A percentile compares a stretch with the other conserved stretches of the same genome.
These are phyloP conservation scores for Ustilago lituana DNA, from an alignment of 1,284 basidiomycete genomes.

Conservation along the genomic window DNA sequence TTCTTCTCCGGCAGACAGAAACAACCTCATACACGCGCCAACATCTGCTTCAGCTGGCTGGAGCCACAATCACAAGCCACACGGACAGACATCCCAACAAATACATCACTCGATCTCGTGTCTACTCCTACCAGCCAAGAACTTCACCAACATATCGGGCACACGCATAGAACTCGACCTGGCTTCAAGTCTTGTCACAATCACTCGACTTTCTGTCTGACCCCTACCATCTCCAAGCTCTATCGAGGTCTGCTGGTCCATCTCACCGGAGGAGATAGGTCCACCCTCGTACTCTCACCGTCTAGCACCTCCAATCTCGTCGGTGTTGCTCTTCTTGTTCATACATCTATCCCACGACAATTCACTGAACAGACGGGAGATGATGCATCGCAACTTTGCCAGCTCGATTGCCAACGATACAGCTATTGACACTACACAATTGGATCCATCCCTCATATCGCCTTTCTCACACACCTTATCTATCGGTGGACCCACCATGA, in stretches of 20 bases:
- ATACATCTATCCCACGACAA: not conserved
- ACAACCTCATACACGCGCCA: not conserved
- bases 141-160: no score
- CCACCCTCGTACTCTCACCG: not conserved
- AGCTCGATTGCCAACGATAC: slow-evolving; percentile 5
- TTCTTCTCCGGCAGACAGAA: slow-evolving; percentile 22
- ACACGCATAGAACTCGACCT: slow-evolving; percentile 1
- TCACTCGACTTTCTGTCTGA: not conserved
- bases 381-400: slow-evolving; percentile 25
- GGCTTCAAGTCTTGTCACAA: not conserved
- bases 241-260: slow-evolving; percentile 5
- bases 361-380: slow-evolving; percentile 2
- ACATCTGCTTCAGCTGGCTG: slow-evolving; percentile 23
- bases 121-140: no score
- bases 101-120: not conserved
- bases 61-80: slow-evolving; percentile 5
- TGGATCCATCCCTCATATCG: slow-evolving; percentile 8
- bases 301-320: not conserved
- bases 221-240: not conserved
- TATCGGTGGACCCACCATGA: slow-evolving; percentile 22
- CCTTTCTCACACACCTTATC: slow-evolving; percentile 16
- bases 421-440: slow-evolving; percentile 8
- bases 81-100: no score
- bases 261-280: slow-evolving; percentile 17
- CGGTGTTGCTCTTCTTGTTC: not conserved